These are phyloP conservation scores for Trichoderma erinaceum DNA, from an alignment of 495 filamentous ascomycete genomes.

Conservation along the genomic window DNA sequence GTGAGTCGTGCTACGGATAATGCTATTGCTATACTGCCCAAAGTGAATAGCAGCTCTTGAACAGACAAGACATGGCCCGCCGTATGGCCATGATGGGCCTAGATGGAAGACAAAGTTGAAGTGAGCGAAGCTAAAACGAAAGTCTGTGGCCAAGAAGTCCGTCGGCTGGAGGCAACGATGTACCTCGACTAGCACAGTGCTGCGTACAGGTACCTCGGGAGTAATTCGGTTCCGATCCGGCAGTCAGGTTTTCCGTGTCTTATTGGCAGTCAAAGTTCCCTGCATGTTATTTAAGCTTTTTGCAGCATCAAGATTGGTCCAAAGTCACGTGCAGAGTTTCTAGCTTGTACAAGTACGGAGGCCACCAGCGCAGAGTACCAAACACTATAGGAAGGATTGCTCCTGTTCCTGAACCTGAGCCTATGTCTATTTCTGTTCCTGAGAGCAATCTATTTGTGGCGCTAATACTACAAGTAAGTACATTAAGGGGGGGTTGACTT, in stretches of 20 bases:
- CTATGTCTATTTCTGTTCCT: too few species aligned
- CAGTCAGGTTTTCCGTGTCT: neutral
- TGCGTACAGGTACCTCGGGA: neutral
- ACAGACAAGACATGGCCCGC: constrained; percentile 4
- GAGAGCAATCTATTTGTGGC: too few species aligned
- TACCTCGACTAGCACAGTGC: neutral
- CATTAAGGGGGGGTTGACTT: too few species aligned
- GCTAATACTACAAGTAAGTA: too few species aligned
- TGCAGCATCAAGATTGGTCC: neutral
- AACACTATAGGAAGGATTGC: too few species aligned
- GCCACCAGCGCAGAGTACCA: too few species aligned
- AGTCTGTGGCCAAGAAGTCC: neutral
- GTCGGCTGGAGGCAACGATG: neutral
- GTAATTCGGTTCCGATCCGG: neutral
- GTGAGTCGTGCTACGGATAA: neutral
- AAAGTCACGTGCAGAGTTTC: neutral
- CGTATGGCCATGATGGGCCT: constrained; percentile 10
- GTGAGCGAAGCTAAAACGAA: neutral
- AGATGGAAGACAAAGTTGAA: neutral
- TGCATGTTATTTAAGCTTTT: neutral
- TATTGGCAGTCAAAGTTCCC: constrained; percentile 4
- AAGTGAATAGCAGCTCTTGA: neutral
- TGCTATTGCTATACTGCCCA: neutral
- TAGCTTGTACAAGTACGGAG: neutral
- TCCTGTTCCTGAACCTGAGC: too few species aligned